A percentile compares a stretch with the other conserved stretches of the same genome.
These are phyloP conservation scores for Pleurotus platypus DNA, from an alignment of 768 basidiomycete species.

Conservation along the genomic window DNA sequence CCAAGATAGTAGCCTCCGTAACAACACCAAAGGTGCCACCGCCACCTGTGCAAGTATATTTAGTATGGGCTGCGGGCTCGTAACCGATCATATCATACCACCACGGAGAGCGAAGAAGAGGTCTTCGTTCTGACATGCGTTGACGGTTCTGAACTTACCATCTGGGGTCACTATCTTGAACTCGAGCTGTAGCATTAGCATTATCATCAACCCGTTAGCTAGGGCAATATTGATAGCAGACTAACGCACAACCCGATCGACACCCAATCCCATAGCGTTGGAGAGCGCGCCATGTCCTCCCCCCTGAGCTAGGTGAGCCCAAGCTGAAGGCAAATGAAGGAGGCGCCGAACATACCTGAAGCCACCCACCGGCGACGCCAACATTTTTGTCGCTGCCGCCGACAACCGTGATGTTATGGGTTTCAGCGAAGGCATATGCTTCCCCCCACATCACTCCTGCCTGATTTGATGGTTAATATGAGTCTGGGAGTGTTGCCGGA, in stretches of 20 bases:
- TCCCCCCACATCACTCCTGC: conserved; percentile 44
- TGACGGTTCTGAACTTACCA: conserved; percentile 39
- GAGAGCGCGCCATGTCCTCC: conserved; percentile 43
- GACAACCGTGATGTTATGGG: conserved; percentile 39
- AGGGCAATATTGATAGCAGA: neutral
- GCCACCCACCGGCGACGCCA: conserved; percentile 39
- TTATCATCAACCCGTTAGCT: neutral
- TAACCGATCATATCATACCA: conserved; percentile 18
- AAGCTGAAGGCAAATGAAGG: neutral
- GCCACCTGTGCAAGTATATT: conserved; percentile 24
- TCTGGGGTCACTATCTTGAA: conserved; percentile 53
- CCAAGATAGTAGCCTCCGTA: conserved; percentile 32
- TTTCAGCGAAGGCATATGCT: conserved; percentile 40
- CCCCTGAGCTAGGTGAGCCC: conserved; percentile 20
- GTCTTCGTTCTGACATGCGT: conserved; percentile 47
- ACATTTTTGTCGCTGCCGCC: conserved; percentile 41
- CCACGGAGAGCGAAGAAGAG: conserved; percentile 53
- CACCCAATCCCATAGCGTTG: conserved; percentile 42
- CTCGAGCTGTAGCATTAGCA: conserved; percentile 30
- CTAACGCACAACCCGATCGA: conserved; percentile 38
- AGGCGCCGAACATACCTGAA: conserved; percentile 21
- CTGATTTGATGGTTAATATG: conserved; percentile 16
- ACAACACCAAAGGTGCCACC: conserved; percentile 48
- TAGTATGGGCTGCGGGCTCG: too few species aligned
- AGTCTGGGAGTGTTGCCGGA: neutral